Base-by-base conservation (phyloP, 371 early-diverging fungal species). In the Zopfochytrium polystomum region DNA sequence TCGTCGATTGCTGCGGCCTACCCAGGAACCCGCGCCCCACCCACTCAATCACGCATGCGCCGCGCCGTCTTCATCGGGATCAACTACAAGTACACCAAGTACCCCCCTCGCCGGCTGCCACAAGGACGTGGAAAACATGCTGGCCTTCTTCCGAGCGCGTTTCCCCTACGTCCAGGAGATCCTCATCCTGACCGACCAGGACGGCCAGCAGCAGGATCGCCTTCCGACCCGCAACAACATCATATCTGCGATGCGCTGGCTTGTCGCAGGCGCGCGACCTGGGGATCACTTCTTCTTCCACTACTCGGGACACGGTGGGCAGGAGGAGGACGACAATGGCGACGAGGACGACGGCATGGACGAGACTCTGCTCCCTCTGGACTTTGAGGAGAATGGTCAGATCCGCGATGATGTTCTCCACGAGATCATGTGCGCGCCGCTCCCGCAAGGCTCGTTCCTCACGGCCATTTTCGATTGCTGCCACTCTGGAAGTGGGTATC, bases 281-380 rank as follows among this genome's bases (percentile, higher is more conserved):
- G 66, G 69, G 32, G 72, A 69, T 33, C 25, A 45, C 26, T 52
- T 65, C 22, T 68, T 72, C 31, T 62, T 72, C 26, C 57, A 55
- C 47, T 72, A 60, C 52, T 57, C 58, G 30, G n/a, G n/a, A n/a
- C n/a, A n/a, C n/a, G n/a, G n/a, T n/a, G n/a, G n/a, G n/a, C n/a
- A n/a, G n/a, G n/a, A n/a, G n/a, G n/a, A n/a, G n/a, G n/a, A n/a
- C n/a, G n/a, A n/a, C n/a, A n/a, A n/a, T n/a, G n/a, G n/a, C n/a
- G n/a, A n/a, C n/a, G n/a, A n/a, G 59, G 83, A 80, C 27, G 91
- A 91, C 67, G 91, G 90, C 3, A 80, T 65, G 53, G 90, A 89
- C n/a, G n/a, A n/a, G n/a, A n/a, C n/a, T n/a, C n/a, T n/a, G n/a
- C n/a, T n/a, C n/a, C n/a, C n/a, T n/a, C 66, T 90, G 5, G 96